phyloP scores from a whole-genome alignment of 768 basidiomycete species.

The Tylopilus subfusipes region DNA sequence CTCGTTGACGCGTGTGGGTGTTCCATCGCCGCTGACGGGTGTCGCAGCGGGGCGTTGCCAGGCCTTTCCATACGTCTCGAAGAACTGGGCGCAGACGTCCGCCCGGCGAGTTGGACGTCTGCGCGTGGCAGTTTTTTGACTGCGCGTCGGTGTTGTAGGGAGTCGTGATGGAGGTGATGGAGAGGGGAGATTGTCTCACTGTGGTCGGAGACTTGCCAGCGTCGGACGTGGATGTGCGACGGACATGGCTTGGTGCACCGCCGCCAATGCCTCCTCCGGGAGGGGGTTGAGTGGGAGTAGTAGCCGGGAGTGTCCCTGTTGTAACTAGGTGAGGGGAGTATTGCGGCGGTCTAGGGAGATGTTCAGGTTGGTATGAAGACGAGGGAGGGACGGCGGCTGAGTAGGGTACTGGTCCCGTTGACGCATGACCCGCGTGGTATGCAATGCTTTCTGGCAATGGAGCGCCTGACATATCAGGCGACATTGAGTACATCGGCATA shows the following conservation, averaged over 20 bases:
- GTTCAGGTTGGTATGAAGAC: constrained; percentile 26
- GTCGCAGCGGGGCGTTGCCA: constrained; percentile 40
- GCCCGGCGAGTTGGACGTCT: constrained; percentile 70
- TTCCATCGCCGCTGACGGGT: constrained; percentile 28
- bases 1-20: constrained; percentile 22
- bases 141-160: constrained; percentile 38
- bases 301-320: constrained; percentile 17
- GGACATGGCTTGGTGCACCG: constrained; percentile 22
- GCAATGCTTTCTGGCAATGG: constrained; percentile 25
- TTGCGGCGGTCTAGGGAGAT: constrained; percentile 20
- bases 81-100: constrained; percentile 67
- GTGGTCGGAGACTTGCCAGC: constrained; percentile 30
- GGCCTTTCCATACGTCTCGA: constrained; percentile 33
- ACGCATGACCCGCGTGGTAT: constrained; percentile 27
- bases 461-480: constrained; percentile 29
- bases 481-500: constrained; percentile 30
- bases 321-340: constrained; percentile 31
- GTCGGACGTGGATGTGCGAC: constrained; percentile 31
- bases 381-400: constrained; percentile 18
- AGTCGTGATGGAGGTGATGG: constrained; percentile 40
- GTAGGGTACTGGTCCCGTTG: constrained; percentile 27
- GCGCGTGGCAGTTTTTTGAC: constrained; percentile 79
- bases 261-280: constrained; percentile 11
- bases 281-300: constrained; percentile 19
- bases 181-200: constrained; percentile 37